Evolutionary conservation across 345 rosid species (phyloP).

Genomic region (Boechera divaricarpa): DNA sequence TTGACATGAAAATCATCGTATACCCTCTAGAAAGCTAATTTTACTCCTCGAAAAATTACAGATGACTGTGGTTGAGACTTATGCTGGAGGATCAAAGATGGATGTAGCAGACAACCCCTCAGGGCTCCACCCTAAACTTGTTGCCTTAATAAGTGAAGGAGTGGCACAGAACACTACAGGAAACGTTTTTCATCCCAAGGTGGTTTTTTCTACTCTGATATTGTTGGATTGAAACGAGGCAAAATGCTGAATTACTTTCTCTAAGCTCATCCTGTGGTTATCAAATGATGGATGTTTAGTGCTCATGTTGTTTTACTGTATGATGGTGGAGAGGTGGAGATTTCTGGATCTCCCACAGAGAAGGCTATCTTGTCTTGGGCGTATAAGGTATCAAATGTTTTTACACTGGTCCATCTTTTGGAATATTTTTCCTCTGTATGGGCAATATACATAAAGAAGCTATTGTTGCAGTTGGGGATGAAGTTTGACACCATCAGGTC

Average conservation of each 20-base stretch:
- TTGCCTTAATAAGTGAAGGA: conserved; percentile 72
- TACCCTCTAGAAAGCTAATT: conserved; percentile 25
- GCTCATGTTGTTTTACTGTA: conserved; percentile 42
- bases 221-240: conserved; percentile 6
- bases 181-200: conserved; percentile 83
- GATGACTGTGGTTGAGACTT: conserved; percentile 98
- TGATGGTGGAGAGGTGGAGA: conserved; percentile 84
- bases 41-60: conserved; percentile 42
- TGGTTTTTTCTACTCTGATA: conserved; percentile 29
- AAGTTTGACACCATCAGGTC: conserved; percentile 73
- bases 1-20: conserved; percentile 7
- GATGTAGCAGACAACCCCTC: conserved; percentile 17
- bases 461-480: conserved; percentile 89
- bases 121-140: conserved; percentile 54
- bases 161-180: conserved; percentile 89
- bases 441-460: conserved; percentile 30
- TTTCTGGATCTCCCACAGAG: conserved; percentile 97
- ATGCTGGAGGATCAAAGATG: conserved; percentile 56
- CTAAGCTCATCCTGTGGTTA: conserved; percentile 22
- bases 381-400: conserved; percentile 17
- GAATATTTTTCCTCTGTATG: no score
- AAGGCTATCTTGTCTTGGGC: conserved; percentile 98
- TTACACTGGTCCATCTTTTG: no score
- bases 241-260: conserved; percentile 1
- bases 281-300: conserved; percentile 31